These are phyloP conservation scores for Paecilomyces variotii DNA, from an alignment of 2,329 filamentous ascomycete species.

Conservation along the genomic window DNA sequence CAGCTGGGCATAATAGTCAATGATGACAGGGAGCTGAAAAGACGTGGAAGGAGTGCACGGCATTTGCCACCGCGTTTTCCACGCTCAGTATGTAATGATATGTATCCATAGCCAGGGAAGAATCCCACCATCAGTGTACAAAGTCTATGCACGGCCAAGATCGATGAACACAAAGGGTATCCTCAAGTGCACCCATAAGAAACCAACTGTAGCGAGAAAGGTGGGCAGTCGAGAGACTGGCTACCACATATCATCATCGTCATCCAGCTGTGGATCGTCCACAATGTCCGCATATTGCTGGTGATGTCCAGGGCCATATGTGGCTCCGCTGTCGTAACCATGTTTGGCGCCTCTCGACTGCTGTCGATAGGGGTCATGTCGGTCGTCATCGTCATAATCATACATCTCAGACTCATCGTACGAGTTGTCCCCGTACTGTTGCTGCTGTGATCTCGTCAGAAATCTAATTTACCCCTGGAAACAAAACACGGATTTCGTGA, in stretches of 20 bases:
- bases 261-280: constrained; percentile 34
- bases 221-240: constrained; percentile 11
- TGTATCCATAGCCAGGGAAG: constrained; percentile 1
- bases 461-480: background rate
- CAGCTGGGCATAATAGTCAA: background rate
- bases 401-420: constrained; percentile 46
- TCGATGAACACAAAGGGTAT: constrained; percentile 25
- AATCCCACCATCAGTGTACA: constrained; percentile 19
- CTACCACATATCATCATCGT: constrained; percentile 44
- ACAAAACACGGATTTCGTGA: background rate
- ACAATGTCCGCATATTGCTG: constrained; percentile 31
- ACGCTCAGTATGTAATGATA: constrained; percentile 4
- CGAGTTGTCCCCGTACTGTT: constrained; percentile 34
- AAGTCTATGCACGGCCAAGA: constrained; percentile 16
- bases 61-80: background rate
- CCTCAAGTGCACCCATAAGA: constrained; percentile 15
- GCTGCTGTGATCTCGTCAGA: constrained; percentile 19
- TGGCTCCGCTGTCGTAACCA: constrained; percentile 30
- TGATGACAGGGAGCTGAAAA: background rate
- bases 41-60: background rate
- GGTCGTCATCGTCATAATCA: constrained; percentile 41
- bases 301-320: constrained; percentile 27
- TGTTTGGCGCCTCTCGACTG: constrained; percentile 31
- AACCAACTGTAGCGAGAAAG: constrained; percentile 16
- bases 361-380: constrained; percentile 27